Evolutionary conservation across 768 basidiomycete species (phyloP).

Genomic region (Flagelloscypha sp.): DNA sequence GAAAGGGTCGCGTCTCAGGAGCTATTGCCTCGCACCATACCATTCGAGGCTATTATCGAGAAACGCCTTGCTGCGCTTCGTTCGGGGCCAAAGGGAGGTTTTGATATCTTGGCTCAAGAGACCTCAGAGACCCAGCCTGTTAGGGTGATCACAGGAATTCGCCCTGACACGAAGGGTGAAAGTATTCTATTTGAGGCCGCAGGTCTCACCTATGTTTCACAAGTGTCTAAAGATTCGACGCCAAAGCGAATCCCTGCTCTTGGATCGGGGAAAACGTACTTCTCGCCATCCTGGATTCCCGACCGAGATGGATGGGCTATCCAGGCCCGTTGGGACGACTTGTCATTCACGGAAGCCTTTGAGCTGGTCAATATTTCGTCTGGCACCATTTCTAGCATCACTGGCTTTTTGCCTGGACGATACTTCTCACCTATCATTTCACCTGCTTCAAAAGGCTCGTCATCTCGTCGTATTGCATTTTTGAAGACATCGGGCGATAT

Average conservation of each 20-base stretch:
- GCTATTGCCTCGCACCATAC: slow-evolving; percentile 38
- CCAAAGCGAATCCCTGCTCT: slow-evolving; percentile 30
- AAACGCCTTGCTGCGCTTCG: slow-evolving; percentile 56
- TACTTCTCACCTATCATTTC: slow-evolving; percentile 56
- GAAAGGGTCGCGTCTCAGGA: slow-evolving; percentile 36
- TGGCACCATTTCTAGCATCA: slow-evolving; percentile 37
- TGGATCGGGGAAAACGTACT: slow-evolving; percentile 35
- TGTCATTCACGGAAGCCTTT: slow-evolving; percentile 50
- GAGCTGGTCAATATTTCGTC: slow-evolving; percentile 51
- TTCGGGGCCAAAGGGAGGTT: slow-evolving; percentile 31
- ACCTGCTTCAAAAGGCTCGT: slow-evolving; percentile 26
- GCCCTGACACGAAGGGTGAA: slow-evolving; percentile 43
- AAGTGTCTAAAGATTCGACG: slow-evolving; percentile 25
- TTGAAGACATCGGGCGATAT: slow-evolving; percentile 52
- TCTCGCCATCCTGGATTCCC: slow-evolving; percentile 60
- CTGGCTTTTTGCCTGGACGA: slow-evolving; percentile 54
- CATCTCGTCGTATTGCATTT: slow-evolving; percentile 46
- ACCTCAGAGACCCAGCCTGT: slow-evolving; percentile 48
- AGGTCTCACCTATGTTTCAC: slow-evolving; percentile 47
- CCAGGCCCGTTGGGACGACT: slow-evolving; percentile 64
- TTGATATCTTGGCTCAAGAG: slow-evolving; percentile 48
- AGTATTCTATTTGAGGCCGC: slow-evolving; percentile 61
- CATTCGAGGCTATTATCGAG: slow-evolving; percentile 56
- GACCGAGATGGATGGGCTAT: slow-evolving; percentile 36
- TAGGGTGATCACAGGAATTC: slow-evolving; percentile 52